These are phyloP conservation scores for Beverwykella pulmonaria DNA, from an alignment of 495 filamentous ascomycete genomes.

Conservation along the genomic window DNA sequence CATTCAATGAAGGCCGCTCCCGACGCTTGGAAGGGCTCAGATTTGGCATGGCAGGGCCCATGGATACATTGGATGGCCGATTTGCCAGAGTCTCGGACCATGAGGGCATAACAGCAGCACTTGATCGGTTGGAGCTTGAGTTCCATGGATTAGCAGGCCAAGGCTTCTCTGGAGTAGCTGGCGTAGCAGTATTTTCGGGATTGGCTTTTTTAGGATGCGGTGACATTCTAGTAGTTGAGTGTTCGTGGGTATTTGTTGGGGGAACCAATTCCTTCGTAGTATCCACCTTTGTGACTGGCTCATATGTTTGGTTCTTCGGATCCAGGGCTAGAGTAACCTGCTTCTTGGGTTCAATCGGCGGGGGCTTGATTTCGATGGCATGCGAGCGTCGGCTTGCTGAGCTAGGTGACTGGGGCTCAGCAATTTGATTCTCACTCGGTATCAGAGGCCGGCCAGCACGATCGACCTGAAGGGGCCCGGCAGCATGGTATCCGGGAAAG, in stretches of 20 bases:
- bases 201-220: slow-evolving; percentile 24
- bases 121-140: neutral
- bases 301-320: slow-evolving; percentile 45
- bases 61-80: neutral
- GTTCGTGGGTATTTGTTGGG: slow-evolving; percentile 44
- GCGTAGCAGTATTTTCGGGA: slow-evolving; percentile 1
- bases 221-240: slow-evolving; percentile 39
- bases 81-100: slow-evolving; percentile 23
- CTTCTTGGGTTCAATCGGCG: slow-evolving; percentile 27
- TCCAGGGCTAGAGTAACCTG: slow-evolving; percentile 33
- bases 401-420: slow-evolving; percentile 15
- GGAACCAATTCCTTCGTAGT: slow-evolving; percentile 3
- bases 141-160: slow-evolving; percentile 33
- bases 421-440: neutral
- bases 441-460: neutral
- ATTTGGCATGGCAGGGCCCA: neutral
- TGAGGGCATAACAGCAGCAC: slow-evolving; percentile 2
- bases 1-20: neutral
- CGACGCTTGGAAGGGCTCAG: neutral
- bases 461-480: neutral
- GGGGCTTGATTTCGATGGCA: slow-evolving; percentile 42
- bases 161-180: slow-evolving; percentile 31
- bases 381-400: slow-evolving; percentile 41
- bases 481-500: neutral
- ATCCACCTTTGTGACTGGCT: slow-evolving; percentile 28